These are phyloP conservation scores for Penicillium chermesinum DNA, from an alignment of 495 filamentous ascomycete genomes.

Conservation along the genomic window DNA sequence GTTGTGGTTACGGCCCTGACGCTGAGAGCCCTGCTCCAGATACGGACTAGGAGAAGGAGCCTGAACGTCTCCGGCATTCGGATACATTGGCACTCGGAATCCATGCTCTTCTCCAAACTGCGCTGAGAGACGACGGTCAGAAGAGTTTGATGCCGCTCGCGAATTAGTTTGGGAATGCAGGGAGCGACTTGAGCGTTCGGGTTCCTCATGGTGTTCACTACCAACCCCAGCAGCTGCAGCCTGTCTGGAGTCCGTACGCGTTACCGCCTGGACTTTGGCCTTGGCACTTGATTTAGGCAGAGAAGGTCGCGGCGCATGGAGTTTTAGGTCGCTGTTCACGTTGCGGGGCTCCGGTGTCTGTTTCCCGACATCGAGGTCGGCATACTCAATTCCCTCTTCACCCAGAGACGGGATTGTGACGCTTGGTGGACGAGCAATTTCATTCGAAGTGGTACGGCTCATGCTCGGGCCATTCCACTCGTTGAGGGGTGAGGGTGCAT, in stretches of 20 bases:
- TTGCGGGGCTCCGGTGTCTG: slow-evolving; percentile 63
- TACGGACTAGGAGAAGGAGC: slow-evolving; percentile 81
- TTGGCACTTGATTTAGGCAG: slow-evolving; percentile 73
- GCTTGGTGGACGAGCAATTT: slow-evolving; percentile 61
- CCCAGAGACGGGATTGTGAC: slow-evolving; percentile 79
- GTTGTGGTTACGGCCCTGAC: slow-evolving; percentile 60
- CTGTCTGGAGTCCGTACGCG: slow-evolving; percentile 79
- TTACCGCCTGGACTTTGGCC: slow-evolving; percentile 72
- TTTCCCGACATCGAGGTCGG: slow-evolving; percentile 47
- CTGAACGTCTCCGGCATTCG: slow-evolving; percentile 92
- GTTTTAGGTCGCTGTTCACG: slow-evolving; percentile 72
- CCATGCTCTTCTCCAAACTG: slow-evolving; percentile 69
- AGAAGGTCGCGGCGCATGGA: slow-evolving; percentile 88
- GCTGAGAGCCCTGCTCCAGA: slow-evolving; percentile 45
- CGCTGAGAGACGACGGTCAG: slow-evolving; percentile 45
- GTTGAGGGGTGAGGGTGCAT: slow-evolving; percentile 81
- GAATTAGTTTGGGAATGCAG: slow-evolving; percentile 41
- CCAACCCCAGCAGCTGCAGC: slow-evolving; percentile 80
- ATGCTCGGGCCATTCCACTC: slow-evolving; percentile 50
- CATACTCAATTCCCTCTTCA: slow-evolving; percentile 88
- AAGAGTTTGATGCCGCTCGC: slow-evolving; percentile 51
- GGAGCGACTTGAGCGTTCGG: slow-evolving; percentile 49
- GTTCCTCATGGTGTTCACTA: slow-evolving; percentile 52
- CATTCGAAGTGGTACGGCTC: slow-evolving; percentile 43
- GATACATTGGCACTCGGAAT: slow-evolving; percentile 93